A percentile compares a stretch with the other conserved stretches of the same genome.
Evolutionary conservation across 768 basidiomycete species (phyloP).

Genomic region (Mycena crocata): DNA sequence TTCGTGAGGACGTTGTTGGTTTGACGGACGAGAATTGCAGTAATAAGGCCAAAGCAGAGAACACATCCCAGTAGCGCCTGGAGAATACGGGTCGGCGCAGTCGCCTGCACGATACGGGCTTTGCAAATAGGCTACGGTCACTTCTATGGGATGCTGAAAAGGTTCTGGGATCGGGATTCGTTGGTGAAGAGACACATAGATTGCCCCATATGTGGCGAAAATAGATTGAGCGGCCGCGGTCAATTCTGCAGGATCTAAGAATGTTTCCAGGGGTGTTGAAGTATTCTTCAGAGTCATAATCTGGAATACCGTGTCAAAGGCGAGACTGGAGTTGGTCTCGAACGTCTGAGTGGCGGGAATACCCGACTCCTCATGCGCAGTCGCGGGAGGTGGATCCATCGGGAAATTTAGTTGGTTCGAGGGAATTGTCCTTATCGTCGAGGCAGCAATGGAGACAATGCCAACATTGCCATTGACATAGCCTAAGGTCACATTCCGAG

Average conservation of each 20-base stretch:
- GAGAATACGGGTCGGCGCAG: conserved; percentile 14
- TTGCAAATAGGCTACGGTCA: neutral
- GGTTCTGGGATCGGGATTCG: neutral
- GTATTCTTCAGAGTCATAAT: conserved; percentile 15
- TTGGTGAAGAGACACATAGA: conserved; percentile 5
- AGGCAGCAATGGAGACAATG: conserved; percentile 1
- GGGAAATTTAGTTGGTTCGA: neutral
- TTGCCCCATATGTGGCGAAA: conserved; percentile 3
- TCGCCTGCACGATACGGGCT: conserved; percentile 10
- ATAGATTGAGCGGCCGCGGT: conserved; percentile 10
- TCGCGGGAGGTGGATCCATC: neutral
- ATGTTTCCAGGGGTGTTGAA: conserved; percentile 12
- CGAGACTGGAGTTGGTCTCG: neutral
- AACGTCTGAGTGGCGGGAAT: neutral
- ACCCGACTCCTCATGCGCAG: no score
- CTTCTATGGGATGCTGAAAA: neutral
- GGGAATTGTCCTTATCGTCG: neutral
- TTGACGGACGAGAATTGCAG: neutral
- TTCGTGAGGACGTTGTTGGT: conserved; percentile 8
- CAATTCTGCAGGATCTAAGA: conserved; percentile 4
- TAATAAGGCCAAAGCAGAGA: neutral
- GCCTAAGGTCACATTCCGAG: conserved; percentile 5
- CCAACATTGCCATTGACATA: neutral
- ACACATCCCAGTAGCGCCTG: conserved; percentile 3
- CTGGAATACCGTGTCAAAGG: conserved; percentile 17